These are phyloP conservation scores for Penicillium sp. DNA, from an alignment of 2,329 filamentous ascomycete species.

Conservation along the genomic window DNA sequence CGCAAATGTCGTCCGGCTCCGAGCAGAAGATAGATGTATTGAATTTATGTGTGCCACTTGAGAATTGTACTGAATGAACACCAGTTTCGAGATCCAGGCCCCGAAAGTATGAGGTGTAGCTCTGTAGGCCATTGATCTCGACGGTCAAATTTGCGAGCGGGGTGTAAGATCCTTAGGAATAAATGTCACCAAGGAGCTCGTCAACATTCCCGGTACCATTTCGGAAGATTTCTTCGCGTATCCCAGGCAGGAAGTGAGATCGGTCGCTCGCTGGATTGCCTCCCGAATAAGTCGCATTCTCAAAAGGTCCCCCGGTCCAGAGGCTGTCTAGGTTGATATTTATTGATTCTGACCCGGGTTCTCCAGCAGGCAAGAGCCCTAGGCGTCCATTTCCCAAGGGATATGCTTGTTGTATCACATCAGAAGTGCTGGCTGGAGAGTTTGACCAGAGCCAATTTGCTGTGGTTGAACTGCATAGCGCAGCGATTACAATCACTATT, in stretches of 20 bases:
- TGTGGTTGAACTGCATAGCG: background rate
- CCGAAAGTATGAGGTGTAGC: conserved; percentile 14
- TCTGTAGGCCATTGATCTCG: conserved; percentile 8
- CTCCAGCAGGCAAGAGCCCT: conserved; percentile 3
- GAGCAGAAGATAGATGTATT: conserved; percentile 19
- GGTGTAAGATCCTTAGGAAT: conserved; percentile 23
- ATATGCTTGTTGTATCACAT: conserved; percentile 5
- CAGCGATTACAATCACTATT: background rate
- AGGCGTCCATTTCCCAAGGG: conserved; percentile 8
- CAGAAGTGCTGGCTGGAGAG: background rate
- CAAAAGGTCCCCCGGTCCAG: conserved; percentile 29
- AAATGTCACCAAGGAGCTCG: conserved; percentile 13
- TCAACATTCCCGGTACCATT: conserved; percentile 22
- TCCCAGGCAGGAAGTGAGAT: conserved; percentile 16
- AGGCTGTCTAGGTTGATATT: conserved; percentile 29
- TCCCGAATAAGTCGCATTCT: conserved; percentile 17
- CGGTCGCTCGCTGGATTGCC: conserved; percentile 18
- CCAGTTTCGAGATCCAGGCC: conserved; percentile 16
- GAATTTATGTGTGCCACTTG: background rate
- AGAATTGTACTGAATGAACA: conserved; percentile 4
- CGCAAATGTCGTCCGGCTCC: conserved; percentile 43
- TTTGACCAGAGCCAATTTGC: conserved; percentile 9
- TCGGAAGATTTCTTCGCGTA: conserved; percentile 21
- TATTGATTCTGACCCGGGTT: conserved; percentile 4
- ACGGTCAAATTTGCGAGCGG: conserved; percentile 26